Percentiles rank a stretch among this genome's conserved stretches.
These are phyloP conservation scores for Cyamopsis tetragonoloba DNA, from an alignment of 306 rosid species.

Conservation along the genomic window DNA sequence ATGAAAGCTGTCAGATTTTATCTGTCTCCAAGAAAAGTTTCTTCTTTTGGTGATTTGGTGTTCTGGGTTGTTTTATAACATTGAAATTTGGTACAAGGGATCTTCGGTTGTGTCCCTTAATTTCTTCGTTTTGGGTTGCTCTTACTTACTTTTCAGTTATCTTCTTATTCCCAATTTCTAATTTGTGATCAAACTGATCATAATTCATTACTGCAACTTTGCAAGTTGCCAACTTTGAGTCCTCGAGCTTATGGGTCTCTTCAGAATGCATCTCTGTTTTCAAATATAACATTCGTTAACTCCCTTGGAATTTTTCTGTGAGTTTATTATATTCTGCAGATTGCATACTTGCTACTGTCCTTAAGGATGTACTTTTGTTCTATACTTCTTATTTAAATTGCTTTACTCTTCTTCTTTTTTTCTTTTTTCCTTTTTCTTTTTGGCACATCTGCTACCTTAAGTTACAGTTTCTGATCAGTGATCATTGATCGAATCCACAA, in stretches of 20 bases:
- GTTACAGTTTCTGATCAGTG: not conserved
- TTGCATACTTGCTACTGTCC: not conserved
- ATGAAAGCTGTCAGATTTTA: conserved; percentile 18
- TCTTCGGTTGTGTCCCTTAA: not conserved
- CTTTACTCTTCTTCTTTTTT: not conserved
- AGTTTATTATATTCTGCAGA: conserved; percentile 3
- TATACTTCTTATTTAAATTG: not conserved
- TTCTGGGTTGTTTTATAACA: conserved; percentile 11
- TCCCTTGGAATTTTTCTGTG: not conserved
- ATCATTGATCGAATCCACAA: conserved; percentile 5
- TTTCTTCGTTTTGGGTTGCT: not conserved
- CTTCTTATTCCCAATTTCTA: not conserved
- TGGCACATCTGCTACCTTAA: not conserved
- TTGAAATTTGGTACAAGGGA: conserved; percentile 10
- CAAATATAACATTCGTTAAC: conserved; percentile 21
- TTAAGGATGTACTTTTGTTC: not conserved
- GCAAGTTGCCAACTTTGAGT: conserved; percentile 26
- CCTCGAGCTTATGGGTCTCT: conserved; percentile 22
- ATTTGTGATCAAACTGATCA: conserved; percentile 20
- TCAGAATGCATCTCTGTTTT: not conserved
- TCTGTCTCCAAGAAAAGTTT: not conserved
- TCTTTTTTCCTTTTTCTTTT: not conserved
- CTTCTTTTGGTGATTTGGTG: conserved; percentile 2
- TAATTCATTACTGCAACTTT: not conserved
- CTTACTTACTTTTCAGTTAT: not conserved